Conservation (phyloP, 306 rosid species). For the Oxytropis ochrocephala region DNA sequence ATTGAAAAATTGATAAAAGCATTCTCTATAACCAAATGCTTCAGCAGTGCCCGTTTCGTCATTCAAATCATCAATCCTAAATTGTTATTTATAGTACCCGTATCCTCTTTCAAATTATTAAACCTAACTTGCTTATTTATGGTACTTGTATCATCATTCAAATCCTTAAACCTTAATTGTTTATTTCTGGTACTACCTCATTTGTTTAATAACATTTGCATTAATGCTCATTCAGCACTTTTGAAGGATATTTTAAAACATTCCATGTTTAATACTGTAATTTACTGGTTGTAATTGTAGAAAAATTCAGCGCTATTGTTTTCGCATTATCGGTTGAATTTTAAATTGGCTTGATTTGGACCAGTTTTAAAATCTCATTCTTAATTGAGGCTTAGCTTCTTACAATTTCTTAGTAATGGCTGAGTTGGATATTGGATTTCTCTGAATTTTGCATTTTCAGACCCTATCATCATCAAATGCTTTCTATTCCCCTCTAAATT, state of each 20-base stretch:
- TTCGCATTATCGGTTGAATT: neutral
- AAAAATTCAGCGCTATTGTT: neutral
- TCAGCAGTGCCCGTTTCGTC: neutral
- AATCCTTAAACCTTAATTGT: too few species aligned
- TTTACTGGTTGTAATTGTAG: neutral
- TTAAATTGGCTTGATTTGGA: neutral
- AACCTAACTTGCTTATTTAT: too few species aligned
- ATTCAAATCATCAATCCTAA: too few species aligned
- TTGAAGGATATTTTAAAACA: neutral
- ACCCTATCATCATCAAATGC: neutral
- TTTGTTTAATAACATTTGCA: neutral
- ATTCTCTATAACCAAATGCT: too few species aligned
- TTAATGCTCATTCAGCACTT: neutral
- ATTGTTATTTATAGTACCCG: too few species aligned
- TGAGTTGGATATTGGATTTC: neutral
- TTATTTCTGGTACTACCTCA: neutral
- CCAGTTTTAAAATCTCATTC: neutral
- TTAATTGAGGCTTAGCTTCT: neutral
- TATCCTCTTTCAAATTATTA: too few species aligned
- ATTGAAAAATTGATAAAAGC: neutral
- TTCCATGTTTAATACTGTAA: neutral
- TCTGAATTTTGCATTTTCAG: neutral
- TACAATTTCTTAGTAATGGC: neutral
- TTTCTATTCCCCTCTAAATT: constrained; percentile 1
- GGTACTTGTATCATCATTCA: neutral